Conservation (phyloP, 768 basidiomycete species). For the Suillus cothurnatus region DNA sequence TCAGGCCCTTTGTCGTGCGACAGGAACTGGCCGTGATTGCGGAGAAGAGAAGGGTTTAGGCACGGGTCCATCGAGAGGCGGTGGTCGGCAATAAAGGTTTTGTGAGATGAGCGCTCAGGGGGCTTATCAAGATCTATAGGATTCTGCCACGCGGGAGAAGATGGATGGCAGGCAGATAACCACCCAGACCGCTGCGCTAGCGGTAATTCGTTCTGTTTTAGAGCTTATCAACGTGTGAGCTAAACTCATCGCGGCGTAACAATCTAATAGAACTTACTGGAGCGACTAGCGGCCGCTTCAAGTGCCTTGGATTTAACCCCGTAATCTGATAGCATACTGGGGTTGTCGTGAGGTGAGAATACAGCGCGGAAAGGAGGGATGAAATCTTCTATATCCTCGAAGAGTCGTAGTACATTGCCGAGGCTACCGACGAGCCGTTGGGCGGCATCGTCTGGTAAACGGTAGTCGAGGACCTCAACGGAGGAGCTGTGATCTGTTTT, state of each 20-base stretch:
- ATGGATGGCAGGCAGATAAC: conserved; percentile 23
- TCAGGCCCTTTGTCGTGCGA: conserved; percentile 47
- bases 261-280: conserved; percentile 20
- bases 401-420: conserved; percentile 21
- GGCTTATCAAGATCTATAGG: conserved; percentile 30
- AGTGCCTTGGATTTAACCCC: conserved; percentile 22
- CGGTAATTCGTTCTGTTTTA: conserved; percentile 37
- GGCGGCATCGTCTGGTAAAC: conserved; percentile 8
- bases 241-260: neutral
- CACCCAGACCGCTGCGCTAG: conserved; percentile 27
- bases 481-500: conserved; percentile 18
- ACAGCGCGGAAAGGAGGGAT: conserved; percentile 36
- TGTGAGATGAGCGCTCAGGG: conserved; percentile 1
- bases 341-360: conserved; percentile 33
- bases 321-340: conserved; percentile 29
- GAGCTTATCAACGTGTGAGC: conserved; percentile 19
- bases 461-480: conserved; percentile 20
- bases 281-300: conserved; percentile 31
- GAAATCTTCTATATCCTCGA: conserved; percentile 29
- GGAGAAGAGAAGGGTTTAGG: conserved; percentile 34
- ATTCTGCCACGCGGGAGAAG: conserved; percentile 29
- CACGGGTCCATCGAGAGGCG: conserved; percentile 40
- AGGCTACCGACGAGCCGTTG: conserved; percentile 5
- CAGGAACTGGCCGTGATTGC: conserved; percentile 54
- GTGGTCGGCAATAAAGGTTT: conserved; percentile 41